phyloP scores from a whole-genome alignment of 192 early-diverging fungal genomes.

The Umbelopsis sp. region DNA sequence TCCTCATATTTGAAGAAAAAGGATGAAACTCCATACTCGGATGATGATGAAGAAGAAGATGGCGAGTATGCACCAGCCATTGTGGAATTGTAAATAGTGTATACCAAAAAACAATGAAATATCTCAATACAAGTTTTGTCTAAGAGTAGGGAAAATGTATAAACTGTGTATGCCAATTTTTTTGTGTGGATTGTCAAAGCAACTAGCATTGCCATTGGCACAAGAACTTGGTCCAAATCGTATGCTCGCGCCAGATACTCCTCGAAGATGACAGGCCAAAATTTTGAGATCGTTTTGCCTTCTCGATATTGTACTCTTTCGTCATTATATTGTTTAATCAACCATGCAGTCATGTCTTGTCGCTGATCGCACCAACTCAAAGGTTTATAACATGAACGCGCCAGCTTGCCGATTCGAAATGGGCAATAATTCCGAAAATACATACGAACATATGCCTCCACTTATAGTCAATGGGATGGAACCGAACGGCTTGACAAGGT shows the following conservation, averaged over 20 bases:
- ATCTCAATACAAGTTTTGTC: not conserved
- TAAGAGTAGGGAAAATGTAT: not conserved
- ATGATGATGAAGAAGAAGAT: conserved; percentile 59
- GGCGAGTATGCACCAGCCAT: conserved; percentile 75
- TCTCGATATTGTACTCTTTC: not conserved
- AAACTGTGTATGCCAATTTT: no score
- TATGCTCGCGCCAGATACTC: not conserved
- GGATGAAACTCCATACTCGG: not conserved
- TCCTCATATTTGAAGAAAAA: not conserved
- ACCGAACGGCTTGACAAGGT: no score
- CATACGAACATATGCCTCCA: no score
- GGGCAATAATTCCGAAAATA: no score
- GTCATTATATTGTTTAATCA: not conserved
- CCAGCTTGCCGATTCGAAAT: no score
- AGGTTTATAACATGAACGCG: not conserved
- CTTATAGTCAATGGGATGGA: no score
- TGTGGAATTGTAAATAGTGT: conserved; percentile 45
- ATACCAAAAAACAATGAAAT: not conserved
- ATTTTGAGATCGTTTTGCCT: not conserved
- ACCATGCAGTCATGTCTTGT: not conserved
- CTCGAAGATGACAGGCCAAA: not conserved
- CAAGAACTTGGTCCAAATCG: conserved; percentile 1
- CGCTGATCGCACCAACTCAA: not conserved
- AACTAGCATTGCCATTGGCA: not conserved
- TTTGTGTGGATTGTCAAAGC: not conserved